Base-by-base conservation (phyloP, 2,329 filamentous ascomycete species). In the Xylariaceae sp. region DNA sequence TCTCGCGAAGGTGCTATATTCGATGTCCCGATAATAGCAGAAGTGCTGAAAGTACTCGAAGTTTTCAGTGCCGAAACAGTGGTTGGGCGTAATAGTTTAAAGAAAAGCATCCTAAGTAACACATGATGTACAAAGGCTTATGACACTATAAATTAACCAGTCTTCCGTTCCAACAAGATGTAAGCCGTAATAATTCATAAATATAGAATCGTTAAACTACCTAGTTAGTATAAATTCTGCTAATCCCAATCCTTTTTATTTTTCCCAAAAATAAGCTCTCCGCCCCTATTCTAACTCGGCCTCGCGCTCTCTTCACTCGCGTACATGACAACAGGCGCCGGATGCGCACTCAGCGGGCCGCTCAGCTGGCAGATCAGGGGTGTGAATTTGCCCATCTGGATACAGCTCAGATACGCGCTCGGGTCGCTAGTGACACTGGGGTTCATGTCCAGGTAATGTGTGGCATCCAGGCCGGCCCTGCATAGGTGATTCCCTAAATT, bases 301-400 rank as follows among this genome's bases (percentile, higher is more conserved):
- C 56, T 61, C 7, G 48, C 20, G 21, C 21, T 56, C 51, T 56
- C 57, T 21, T 62, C 49, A 20, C 52, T 59, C 2, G 60, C 51
- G 6, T 57, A 14, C 51, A 68, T 63, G 2, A 62, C 54, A 2
- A 68, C 59, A 10, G 60, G 58, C 18, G 50, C 55, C n/a, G 32
- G 29, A 2, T 48, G 10, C 42, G 18, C 14, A 1, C 62, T 56
- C 7, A 44, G 45, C 2, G 66, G 63, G 7, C 66, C 66, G 16
- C 50, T 59, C 6, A 68, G 40, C 7, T 48, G 52, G 49, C 66
- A 68, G 3, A 58, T 66, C 26, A 62, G 42, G 6, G 66, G 65
- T 41, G 62, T 63, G 59, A 67, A 67, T 41, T 68, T 67, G 49
- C 66, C 66, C 61, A 46, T 64, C 52, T 67, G 58, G 9, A 66